Percentiles rank a stretch among this genome's conserved stretches.
Conservation (phyloP, 345 rosid species). For the Pelargonium nanum region DNA sequence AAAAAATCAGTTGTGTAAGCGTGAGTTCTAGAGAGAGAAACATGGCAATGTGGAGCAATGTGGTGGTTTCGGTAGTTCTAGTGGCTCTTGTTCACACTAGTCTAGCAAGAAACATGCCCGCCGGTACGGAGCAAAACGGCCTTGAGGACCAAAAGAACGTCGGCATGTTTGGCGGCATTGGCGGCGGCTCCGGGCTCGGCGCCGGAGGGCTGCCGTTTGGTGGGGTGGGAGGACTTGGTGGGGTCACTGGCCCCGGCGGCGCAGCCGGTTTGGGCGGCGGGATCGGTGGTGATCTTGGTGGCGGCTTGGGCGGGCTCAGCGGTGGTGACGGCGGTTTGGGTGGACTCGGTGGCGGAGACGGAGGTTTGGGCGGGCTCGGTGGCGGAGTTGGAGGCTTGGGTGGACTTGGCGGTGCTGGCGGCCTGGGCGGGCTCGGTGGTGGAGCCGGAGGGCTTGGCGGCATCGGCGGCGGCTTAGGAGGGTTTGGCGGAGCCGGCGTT, state of each 20-base stretch:
- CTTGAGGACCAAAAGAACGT: constrained; percentile 67
- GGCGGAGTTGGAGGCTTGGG: constrained; percentile 14
- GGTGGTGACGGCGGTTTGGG: constrained; percentile 13
- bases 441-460: constrained; percentile 9
- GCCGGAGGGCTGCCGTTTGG: constrained; percentile 38
- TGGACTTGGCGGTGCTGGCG: constrained; percentile 12
- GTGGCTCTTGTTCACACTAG: constrained; percentile 15
- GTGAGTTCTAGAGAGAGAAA: constrained; percentile 4
- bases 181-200: constrained; percentile 56
- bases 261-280: constrained; percentile 18
- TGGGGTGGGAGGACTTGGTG: constrained; percentile 43
- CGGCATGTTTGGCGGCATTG: constrained; percentile 47
- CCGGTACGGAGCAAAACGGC: constrained; percentile 13
- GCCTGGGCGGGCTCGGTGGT: constrained; percentile 8
- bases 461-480: constrained; percentile 19
- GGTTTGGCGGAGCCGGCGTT: too few species aligned
- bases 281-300: constrained; percentile 21
- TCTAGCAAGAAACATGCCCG: constrained; percentile 21
- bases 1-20: too few species aligned
- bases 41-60: constrained; percentile 25
- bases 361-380: constrained; percentile 11
- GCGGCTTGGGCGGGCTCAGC: constrained; percentile 20
- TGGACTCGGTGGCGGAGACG: constrained; percentile 12
- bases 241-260: constrained; percentile 30
- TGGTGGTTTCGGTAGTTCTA: constrained; percentile 24